These are phyloP conservation scores for Coniochaeta pulveracea DNA, from an alignment of 2,329 filamentous ascomycete genomes.

Conservation along the genomic window DNA sequence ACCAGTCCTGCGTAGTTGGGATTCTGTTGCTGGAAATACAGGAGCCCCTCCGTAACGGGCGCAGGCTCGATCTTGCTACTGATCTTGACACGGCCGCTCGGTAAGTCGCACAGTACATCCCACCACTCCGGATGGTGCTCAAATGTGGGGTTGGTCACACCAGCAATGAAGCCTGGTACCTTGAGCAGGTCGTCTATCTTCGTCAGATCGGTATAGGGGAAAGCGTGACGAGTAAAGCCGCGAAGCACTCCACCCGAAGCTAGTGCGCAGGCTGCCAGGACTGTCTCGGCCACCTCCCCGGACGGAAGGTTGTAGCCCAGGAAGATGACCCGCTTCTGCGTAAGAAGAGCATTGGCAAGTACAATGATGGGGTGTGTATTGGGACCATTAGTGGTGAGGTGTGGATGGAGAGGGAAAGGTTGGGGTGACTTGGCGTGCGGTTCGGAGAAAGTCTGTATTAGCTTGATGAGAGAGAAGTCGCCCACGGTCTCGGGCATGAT, in stretches of 20 bases:
- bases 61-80: constrained; percentile 77
- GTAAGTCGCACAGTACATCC: constrained; percentile 90
- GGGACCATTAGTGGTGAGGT: constrained; percentile 84
- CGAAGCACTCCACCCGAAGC: constrained; percentile 85
- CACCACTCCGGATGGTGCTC: constrained; percentile 95
- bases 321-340: constrained; percentile 94
- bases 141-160: constrained; percentile 94
- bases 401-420: constrained; percentile 76
- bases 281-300: constrained; percentile 93
- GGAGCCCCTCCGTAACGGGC: constrained; percentile 69
- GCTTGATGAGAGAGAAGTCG: constrained; percentile 93
- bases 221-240: constrained; percentile 91
- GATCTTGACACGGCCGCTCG: constrained; percentile 88
- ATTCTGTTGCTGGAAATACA: constrained; percentile 80
- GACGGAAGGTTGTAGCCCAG: constrained; percentile 91
- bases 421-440: constrained; percentile 74
- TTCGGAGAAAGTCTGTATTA: constrained; percentile 87
- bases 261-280: constrained; percentile 88
- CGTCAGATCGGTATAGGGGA: constrained; percentile 94
- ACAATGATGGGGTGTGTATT: constrained; percentile 92
- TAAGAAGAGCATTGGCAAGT: constrained; percentile 85
- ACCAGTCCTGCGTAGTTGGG: constrained; percentile 40
- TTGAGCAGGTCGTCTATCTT: constrained; percentile 95
- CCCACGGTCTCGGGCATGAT: constrained; percentile 92
- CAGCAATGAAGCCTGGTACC: constrained; percentile 94